phyloP scores from a whole-genome alignment of 2,329 filamentous ascomycete genomes.

The Emmonsiellopsis sp. region DNA sequence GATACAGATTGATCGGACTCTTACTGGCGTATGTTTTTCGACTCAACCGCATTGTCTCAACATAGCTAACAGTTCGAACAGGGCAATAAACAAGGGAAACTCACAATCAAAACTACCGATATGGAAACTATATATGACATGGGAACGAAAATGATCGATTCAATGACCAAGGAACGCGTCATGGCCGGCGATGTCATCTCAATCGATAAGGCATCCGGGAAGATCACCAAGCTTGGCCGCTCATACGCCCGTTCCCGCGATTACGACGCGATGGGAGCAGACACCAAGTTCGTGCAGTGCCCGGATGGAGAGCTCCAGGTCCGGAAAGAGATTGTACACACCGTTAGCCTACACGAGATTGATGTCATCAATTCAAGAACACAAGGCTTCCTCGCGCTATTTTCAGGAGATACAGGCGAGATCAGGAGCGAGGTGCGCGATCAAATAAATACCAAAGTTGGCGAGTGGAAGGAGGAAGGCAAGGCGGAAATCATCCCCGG shows the following conservation, averaged over 20 bases:
- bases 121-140: slow-evolving; percentile 99
- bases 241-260: slow-evolving; percentile 92
- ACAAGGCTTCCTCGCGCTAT: slow-evolving; percentile 94
- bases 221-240: slow-evolving; percentile 92
- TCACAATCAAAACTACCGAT: slow-evolving; percentile 98
- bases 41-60: neutral
- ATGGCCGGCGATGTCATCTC: slow-evolving; percentile 98
- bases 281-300: slow-evolving; percentile 96
- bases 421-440: slow-evolving; percentile 95
- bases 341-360: slow-evolving; percentile 93
- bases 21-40: slow-evolving; percentile 59
- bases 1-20: slow-evolving; percentile 94
- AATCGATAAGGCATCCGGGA: slow-evolving; percentile 96
- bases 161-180: slow-evolving; percentile 98
- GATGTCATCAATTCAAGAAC: slow-evolving; percentile 98
- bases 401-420: slow-evolving; percentile 96
- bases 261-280: slow-evolving; percentile 97
- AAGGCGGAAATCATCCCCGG: slow-evolving; percentile 97
- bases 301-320: slow-evolving; percentile 96
- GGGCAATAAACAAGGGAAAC: slow-evolving; percentile 95
- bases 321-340: slow-evolving; percentile 93
- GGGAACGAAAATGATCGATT: slow-evolving; percentile 99
- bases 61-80: slow-evolving; percentile 16
- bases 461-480: slow-evolving; percentile 98
- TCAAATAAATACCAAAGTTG: slow-evolving; percentile 98